Base-by-base conservation (phyloP, 1,139 yeast species). In the Debaryomyces robertsiae region DNA sequence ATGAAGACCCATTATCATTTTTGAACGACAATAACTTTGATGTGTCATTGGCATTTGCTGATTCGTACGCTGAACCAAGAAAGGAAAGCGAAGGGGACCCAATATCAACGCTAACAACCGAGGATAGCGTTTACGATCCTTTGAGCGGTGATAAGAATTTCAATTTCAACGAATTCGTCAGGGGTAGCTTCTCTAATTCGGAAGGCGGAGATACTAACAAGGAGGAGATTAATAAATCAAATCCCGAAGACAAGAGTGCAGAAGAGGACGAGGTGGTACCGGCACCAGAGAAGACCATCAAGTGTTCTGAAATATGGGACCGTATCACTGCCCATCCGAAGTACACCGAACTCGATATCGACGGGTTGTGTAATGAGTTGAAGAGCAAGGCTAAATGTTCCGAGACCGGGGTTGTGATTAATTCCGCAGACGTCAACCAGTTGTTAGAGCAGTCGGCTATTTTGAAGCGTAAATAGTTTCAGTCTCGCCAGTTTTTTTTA, bases 291-390 rank as follows among this genome's bases (percentile, higher is more conserved):
- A 36, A 69, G 62, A 54, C 65, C 2, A 55, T 58, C 48, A 56
- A 80, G 55, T 93, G 98, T 62, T 81, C 95, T 0, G 97, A 90
- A 53, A 85, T 91, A 16, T 93, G 98, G 98, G 98, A 91, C 61
- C 78, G 98, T 56, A 86, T 93, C 30, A 87, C 96, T 3, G 69
- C 95, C 11, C 97, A 93, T 71, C 98, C 98, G 27, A 82, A 85
- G 60, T 93, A 91, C 63, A 82, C 94, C 5, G 96, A 91, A 46
- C 73, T 93, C 43, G 98, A 93, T 63, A 90, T 93, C 49, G 97
- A 91, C 60, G 94, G 96, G 2, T 76, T 93, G 57, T 93, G 98
- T 73, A 62, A 69, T 30, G 98, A 93, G 63, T 75, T 93, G 59
- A 84, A 91, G 65, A 67, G 82, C 32, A 93, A 91, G 75, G 98